Evolutionary conservation across 768 basidiomycete species (phyloP).

Genomic region (Arthromyces matolae): DNA sequence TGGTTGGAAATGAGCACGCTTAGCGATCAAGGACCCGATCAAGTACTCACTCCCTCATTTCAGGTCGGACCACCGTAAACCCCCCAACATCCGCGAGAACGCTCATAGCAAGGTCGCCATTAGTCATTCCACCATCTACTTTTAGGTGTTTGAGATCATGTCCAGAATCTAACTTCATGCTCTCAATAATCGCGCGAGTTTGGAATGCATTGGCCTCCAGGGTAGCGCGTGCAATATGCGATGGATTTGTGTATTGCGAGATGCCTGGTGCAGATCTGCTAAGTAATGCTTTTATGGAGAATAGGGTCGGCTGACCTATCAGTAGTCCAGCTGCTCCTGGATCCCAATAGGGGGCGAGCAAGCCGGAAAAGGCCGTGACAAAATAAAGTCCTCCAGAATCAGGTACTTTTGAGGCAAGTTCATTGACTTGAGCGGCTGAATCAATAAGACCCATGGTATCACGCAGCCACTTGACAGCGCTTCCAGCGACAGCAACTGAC

Average conservation of each 20-base stretch:
- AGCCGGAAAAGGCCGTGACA: conserved; percentile 93
- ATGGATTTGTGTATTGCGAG: conserved; percentile 84
- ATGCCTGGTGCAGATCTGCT: too few relatives aligned
- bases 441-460: conserved; percentile 86
- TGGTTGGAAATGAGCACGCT: conserved; percentile 3
- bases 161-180: conserved; percentile 90
- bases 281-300: neutral
- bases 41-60: conserved; percentile 89
- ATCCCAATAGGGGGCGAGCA: conserved; percentile 98
- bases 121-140: conserved; percentile 99
- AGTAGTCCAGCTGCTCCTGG: conserved; percentile 82
- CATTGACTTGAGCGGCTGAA: conserved; percentile 80
- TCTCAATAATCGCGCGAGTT: conserved; percentile 91
- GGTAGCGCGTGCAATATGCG: conserved; percentile 92
- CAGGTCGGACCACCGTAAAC: conserved; percentile 86
- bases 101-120: conserved; percentile 85
- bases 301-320: conserved; percentile 49
- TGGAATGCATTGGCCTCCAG: conserved; percentile 96
- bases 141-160: conserved; percentile 78
- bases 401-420: conserved; percentile 69
- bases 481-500: conserved; percentile 89
- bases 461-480: conserved; percentile 94
- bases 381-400: conserved; percentile 92
- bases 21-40: neutral
- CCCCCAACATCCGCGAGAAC: conserved; percentile 88